Evolutionary conservation across 129 eudicot species (phyloP), one percentile per base, ranked within the genome.

Genomic region (Centaurea solstitialis): DNA sequence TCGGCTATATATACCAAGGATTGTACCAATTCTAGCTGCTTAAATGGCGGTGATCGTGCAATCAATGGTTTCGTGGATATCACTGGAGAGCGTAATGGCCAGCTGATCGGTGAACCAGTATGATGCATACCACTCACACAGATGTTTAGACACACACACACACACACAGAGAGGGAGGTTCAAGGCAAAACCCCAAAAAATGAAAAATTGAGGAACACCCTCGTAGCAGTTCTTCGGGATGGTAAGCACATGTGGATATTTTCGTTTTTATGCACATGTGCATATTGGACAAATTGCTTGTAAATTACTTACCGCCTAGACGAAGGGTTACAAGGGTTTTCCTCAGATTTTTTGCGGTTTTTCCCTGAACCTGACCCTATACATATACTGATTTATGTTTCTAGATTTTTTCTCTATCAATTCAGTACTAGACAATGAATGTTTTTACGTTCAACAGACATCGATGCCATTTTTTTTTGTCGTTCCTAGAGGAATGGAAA

Each of bases 401-500:
- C 22, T 43, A 21, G 28, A 23, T 61, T 76, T 24, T 10, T 0
- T 7, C 37, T 57, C 4, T 21, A 4, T 24, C 71, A 57, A 22
- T 24, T 76, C 4, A 57, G n/a, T 70, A 59, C 72, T 50, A 15
- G 53, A 57, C 12, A 21, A 30, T 0, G 37, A 76, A 57, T 40
- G 0, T 1, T 82, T 71, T 76, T 71, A 78, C 13, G 0, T 78
- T 26, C 24, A 65, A 73, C 84, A 92, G 99, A 87, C 91, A 11
- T 91, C 85, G 50, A 72, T 88, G 81, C 24, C 66, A 1, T 35
- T 78, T 5, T 90, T 90, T 38, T 89, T 57, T 70, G 97, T 94
- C 7, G 94, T 92, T 28, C 97, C 99, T 13, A 66, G 87, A 79
- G 99, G 96, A 76, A 86, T 92, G 97, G 91, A 85, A 84, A 87